Evolutionary conservation across 176 grass and related monocot species (phyloP).

Genomic region (Luzula sylvatica): DNA sequence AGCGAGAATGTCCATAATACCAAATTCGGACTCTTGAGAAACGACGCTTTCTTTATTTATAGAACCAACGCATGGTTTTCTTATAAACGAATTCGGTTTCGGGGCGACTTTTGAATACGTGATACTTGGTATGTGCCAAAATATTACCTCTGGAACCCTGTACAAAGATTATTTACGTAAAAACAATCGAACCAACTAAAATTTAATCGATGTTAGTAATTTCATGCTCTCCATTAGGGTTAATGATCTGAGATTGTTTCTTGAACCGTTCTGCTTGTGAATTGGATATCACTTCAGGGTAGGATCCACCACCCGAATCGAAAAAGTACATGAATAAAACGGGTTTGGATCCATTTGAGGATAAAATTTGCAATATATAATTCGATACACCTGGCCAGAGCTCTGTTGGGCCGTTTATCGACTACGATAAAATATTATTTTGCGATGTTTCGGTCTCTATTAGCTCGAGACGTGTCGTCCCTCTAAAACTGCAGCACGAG

Average conservation of each 20-base stretch:
- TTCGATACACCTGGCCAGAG: conserved; percentile 87
- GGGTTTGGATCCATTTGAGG: conserved; percentile 18
- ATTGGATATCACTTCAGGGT: conserved; percentile 53
- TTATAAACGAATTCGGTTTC: conserved; percentile 22
- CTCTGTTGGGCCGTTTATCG: conserved; percentile 29
- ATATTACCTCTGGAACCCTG: conserved; percentile 66
- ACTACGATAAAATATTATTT: conserved; percentile 36
- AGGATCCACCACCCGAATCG: conserved; percentile 83
- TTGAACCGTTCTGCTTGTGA: conserved; percentile 55
- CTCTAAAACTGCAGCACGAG: conserved; percentile 31
- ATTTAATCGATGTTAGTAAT: not conserved
- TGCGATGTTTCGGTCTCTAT: conserved; percentile 30
- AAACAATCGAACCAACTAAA: not conserved
- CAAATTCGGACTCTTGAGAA: conserved; percentile 63
- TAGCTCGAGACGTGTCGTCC: conserved; percentile 42
- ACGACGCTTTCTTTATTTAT: conserved; percentile 72
- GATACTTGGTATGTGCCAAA: conserved; percentile 87
- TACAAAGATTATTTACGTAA: not conserved
- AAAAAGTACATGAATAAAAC: conserved; percentile 68
- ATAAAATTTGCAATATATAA: conserved; percentile 53
- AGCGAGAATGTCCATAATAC: conserved; percentile 58
- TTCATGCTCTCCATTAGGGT: conserved; percentile 46
- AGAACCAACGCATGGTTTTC: conserved; percentile 53
- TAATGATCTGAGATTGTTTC: conserved; percentile 28
- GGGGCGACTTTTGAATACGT: conserved; percentile 58